Percentiles rank a stretch among this genome's conserved stretches.
These are phyloP conservation scores for Immersiella caudata DNA, from an alignment of 495 filamentous ascomycete species.

Conservation along the genomic window DNA sequence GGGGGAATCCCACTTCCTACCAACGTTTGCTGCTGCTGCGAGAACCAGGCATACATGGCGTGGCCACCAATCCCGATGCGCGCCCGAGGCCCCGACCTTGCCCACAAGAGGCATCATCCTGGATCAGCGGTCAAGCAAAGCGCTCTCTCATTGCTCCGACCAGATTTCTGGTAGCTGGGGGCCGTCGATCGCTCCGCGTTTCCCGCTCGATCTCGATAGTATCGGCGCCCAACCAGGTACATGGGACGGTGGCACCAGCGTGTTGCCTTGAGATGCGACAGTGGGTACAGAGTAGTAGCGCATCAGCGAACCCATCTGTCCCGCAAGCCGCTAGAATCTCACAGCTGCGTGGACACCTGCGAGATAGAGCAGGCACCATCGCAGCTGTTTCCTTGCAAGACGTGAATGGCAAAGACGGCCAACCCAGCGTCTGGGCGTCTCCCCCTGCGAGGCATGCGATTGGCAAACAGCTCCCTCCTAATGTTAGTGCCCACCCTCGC, in stretches of 20 bases:
- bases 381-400: neutral
- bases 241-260: slow-evolving; percentile 25
- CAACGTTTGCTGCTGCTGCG: neutral
- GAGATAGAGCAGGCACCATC: neutral
- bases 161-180: slow-evolving; percentile 28
- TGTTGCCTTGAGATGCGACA: neutral
- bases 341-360: neutral
- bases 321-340: neutral
- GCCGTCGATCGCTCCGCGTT: slow-evolving; percentile 27
- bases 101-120: neutral
- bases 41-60: neutral
- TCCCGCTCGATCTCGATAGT: slow-evolving; percentile 36
- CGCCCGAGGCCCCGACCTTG: neutral
- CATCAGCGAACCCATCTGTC: neutral
- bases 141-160: slow-evolving; percentile 32
- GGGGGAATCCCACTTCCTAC: neutral
- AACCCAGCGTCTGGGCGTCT: neutral
- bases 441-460: neutral
- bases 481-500: neutral
- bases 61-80: neutral
- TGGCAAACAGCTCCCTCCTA: neutral
- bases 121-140: slow-evolving; percentile 5
- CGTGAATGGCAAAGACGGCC: neutral
- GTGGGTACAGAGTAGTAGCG: neutral
- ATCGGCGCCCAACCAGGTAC: slow-evolving; percentile 33